Conservation (phyloP, 805 yeast genomes). For the Candida piceae region DNA sequence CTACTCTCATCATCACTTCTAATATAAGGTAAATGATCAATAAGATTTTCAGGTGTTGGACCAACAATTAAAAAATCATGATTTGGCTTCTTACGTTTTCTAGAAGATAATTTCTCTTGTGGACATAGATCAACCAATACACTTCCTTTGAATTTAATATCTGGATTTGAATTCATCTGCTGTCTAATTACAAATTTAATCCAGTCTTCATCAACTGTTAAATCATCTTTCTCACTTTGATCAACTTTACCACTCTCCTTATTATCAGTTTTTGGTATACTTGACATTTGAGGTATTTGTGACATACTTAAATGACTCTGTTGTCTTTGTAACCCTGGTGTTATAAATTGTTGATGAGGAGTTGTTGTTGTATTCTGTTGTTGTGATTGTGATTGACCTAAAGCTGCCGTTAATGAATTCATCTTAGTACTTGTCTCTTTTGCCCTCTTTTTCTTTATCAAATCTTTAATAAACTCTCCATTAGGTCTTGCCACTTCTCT, state of each 20-base stretch:
- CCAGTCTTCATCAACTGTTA: conserved; percentile 30
- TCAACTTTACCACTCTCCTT: neutral
- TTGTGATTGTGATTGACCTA: conserved; percentile 25
- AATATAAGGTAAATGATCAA: conserved; percentile 29
- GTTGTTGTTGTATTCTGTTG: too few relatives aligned
- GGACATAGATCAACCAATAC: conserved; percentile 25
- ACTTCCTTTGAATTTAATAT: conserved; percentile 24
- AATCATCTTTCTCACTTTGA: conserved; percentile 4
- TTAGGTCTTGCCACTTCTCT: conserved; percentile 33
- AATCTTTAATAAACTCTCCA: conserved; percentile 20
- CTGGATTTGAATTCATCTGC: conserved; percentile 21
- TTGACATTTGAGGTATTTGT: conserved; percentile 1
- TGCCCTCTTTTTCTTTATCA: conserved; percentile 15
- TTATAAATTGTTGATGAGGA: conserved; percentile 14
- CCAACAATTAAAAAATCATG: conserved; percentile 30
- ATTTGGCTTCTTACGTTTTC: conserved; percentile 13
- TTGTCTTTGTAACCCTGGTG: conserved; percentile 6
- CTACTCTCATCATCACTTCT: conserved; percentile 22
- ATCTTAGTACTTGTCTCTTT: conserved; percentile 28
- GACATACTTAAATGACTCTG: conserved; percentile 7
- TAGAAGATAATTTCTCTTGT: conserved; percentile 19
- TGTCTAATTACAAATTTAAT: conserved; percentile 27
- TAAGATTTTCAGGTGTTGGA: conserved; percentile 30
- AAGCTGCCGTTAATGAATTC: conserved; percentile 30
- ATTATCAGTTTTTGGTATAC: neutral